Percentiles rank a stretch among this genome's conserved stretches.
phyloP scores from a whole-genome alignment of 352 stramenopile genomes.

The Phytophthora sp. region DNA sequence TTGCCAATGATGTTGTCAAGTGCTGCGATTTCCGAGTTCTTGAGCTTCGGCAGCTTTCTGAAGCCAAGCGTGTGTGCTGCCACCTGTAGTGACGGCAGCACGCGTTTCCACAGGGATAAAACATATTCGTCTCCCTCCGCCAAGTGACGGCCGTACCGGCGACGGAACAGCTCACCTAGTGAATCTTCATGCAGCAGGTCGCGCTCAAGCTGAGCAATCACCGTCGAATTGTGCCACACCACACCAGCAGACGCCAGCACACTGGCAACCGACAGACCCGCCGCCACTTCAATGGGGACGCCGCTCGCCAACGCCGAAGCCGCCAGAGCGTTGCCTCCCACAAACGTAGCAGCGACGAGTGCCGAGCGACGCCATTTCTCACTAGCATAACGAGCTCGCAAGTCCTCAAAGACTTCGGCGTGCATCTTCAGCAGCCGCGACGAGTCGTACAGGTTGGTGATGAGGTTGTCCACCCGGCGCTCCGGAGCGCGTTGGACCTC shows the following conservation, averaged over 20 bases:
- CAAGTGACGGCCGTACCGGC: constrained; percentile 95
- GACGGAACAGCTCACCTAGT: constrained; percentile 92
- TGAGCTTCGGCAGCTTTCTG: constrained; percentile 87
- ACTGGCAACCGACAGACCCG: constrained; percentile 77
- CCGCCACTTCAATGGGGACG: constrained; percentile 83
- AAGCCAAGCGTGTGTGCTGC: constrained; percentile 89
- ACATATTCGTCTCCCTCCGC: constrained; percentile 98
- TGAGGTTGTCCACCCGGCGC: constrained; percentile 99
- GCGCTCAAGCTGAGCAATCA: constrained; percentile 87
- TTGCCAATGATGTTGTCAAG: constrained; percentile 91
- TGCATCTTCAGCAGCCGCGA: constrained; percentile 96
- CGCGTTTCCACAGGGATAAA: constrained; percentile 92
- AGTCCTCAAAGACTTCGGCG: constrained; percentile 85
- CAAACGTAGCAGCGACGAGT: constrained; percentile 63
- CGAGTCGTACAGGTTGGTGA: constrained; percentile 97
- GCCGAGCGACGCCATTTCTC: constrained; percentile 85
- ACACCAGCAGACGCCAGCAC: constrained; percentile 85
- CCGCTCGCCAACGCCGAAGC: constrained; percentile 81
- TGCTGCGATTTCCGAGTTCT: constrained; percentile 75
- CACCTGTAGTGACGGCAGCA: constrained; percentile 84
- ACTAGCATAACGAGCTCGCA: constrained; percentile 74
- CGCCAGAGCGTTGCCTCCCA: constrained; percentile 77
- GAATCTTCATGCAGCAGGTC: constrained; percentile 88
- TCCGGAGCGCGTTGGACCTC: constrained; percentile 98
- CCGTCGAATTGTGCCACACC: constrained; percentile 89